These are phyloP conservation scores for Torulaspora delbrueckii DNA, from an alignment of 805 yeast genomes.

Conservation along the genomic window DNA sequence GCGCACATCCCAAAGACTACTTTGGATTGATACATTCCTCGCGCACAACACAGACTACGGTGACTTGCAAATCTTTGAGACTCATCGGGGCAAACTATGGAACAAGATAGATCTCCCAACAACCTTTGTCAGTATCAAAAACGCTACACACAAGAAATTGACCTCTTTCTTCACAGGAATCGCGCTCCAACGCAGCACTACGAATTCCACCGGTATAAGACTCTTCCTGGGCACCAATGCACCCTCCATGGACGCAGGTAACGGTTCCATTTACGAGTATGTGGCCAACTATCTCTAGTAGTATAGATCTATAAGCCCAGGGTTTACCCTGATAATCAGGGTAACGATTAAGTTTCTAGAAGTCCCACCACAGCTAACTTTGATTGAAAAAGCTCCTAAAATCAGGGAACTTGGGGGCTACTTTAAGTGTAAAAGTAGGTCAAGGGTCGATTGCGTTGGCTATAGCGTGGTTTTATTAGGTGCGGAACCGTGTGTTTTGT, in stretches of 20 bases:
- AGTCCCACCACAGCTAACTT: conserved; percentile 2
- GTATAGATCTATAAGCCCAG: neutral
- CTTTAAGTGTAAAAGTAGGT: neutral
- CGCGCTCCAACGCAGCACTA: conserved; percentile 23
- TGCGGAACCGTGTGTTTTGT: neutral
- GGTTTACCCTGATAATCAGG: neutral
- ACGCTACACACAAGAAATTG: conserved; percentile 1
- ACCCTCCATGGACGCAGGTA: neutral
- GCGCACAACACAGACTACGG: conserved; percentile 27
- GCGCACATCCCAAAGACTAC: conserved; percentile 25
- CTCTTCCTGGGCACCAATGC: conserved; percentile 20
- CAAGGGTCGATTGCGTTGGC: neutral
- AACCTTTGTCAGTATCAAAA: conserved; percentile 1
- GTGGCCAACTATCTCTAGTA: conserved; percentile 2
- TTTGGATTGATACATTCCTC: conserved; percentile 21
- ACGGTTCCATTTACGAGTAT: conserved; percentile 11
- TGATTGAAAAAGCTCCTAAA: conserved; percentile 1
- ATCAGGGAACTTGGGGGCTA: conserved; percentile 5
- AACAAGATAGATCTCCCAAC: conserved; percentile 23
- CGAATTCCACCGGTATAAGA: conserved; percentile 26
- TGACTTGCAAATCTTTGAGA: conserved; percentile 26
- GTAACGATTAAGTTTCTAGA: neutral
- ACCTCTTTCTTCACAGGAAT: conserved; percentile 21
- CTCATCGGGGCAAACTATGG: conserved; percentile 20
- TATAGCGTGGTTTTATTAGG: neutral